Evolutionary conservation across 805 yeast genomes (phyloP).

Genomic region (Kuraishia capsulata): DNA sequence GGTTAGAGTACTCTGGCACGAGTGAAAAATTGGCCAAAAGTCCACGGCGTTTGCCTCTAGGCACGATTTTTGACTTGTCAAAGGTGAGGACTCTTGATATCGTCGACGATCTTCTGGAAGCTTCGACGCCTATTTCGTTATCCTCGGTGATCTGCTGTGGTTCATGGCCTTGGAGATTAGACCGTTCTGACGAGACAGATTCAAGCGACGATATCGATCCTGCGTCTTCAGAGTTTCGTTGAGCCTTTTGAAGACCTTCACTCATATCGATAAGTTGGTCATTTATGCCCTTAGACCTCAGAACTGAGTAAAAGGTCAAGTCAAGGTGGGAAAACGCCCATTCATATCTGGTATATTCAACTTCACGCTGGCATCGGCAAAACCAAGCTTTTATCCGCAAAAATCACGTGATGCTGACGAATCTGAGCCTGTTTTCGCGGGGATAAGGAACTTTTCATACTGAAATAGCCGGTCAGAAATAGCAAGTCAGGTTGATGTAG

Average conservation of each 20-base stretch:
- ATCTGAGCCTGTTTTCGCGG: too few species aligned
- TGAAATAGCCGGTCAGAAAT: too few species aligned
- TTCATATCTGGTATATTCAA: too few species aligned
- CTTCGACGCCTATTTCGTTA: neutral
- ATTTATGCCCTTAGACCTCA: too few species aligned
- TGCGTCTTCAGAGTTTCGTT: neutral
- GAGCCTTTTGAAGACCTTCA: neutral
- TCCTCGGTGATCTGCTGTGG: neutral
- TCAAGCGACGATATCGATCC: too few species aligned
- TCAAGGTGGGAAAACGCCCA: too few species aligned
- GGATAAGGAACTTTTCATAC: too few species aligned
- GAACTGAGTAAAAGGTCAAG: too few species aligned
- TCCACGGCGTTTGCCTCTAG: slow-evolving; percentile 45
- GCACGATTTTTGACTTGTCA: slow-evolving; percentile 20
- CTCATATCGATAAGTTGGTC: neutral
- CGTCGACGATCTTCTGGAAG: neutral
- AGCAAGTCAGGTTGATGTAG: too few species aligned
- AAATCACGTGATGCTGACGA: too few species aligned
- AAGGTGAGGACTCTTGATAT: slow-evolving; percentile 8
- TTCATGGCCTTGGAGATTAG: neutral
- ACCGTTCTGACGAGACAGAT: neutral
- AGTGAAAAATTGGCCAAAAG: slow-evolving; percentile 39
- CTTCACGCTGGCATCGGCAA: too few species aligned
- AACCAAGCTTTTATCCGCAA: too few species aligned
- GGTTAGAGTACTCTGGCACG: slow-evolving; percentile 66